phyloP scores from a whole-genome alignment of 495 filamentous ascomycete genomes.

The Penicillium macrosclerotiorum region DNA sequence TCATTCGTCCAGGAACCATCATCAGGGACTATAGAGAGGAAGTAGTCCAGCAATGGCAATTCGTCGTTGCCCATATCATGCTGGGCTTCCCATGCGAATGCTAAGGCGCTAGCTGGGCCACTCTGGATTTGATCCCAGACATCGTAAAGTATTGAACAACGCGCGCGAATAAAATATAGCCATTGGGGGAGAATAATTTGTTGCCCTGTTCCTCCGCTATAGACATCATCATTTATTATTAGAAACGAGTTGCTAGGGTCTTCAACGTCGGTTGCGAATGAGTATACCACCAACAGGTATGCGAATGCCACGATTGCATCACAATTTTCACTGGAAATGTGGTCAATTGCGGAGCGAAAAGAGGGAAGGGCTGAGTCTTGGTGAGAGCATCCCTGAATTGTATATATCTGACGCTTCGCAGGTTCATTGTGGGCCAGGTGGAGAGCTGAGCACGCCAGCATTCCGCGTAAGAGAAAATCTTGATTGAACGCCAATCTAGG shows the following conservation, averaged over 20 bases:
- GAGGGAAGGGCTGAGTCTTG: constrained; percentile 31
- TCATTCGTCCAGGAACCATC: constrained; percentile 11
- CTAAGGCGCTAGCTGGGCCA: constrained; percentile 7
- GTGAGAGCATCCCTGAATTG: constrained; percentile 20
- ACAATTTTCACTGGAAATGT: constrained; percentile 24
- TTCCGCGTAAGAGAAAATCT: constrained; percentile 32
- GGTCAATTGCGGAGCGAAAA: constrained; percentile 27
- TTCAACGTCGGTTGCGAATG: constrained; percentile 10
- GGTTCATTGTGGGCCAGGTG: constrained; percentile 27
- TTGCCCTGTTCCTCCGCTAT: neutral
- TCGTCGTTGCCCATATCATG: constrained; percentile 4
- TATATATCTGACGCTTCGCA: constrained; percentile 8
- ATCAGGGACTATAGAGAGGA: constrained; percentile 5
- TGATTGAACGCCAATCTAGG: constrained; percentile 18
- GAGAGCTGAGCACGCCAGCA: constrained; percentile 33
- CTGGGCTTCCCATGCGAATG: constrained; percentile 15
- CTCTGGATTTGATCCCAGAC: constrained; percentile 16
- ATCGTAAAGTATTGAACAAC: constrained; percentile 17
- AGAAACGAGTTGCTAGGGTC: constrained; percentile 8
- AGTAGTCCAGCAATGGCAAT: constrained; percentile 10
- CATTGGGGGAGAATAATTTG: constrained; percentile 13
- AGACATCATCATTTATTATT: constrained; percentile 3
- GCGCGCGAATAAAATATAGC: constrained; percentile 16
- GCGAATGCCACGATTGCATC: constrained; percentile 35
- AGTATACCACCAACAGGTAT: constrained; percentile 35